phyloP scores from a whole-genome alignment of 2,329 filamentous ascomycete genomes.

The Allantophomopsis cytisporea region DNA sequence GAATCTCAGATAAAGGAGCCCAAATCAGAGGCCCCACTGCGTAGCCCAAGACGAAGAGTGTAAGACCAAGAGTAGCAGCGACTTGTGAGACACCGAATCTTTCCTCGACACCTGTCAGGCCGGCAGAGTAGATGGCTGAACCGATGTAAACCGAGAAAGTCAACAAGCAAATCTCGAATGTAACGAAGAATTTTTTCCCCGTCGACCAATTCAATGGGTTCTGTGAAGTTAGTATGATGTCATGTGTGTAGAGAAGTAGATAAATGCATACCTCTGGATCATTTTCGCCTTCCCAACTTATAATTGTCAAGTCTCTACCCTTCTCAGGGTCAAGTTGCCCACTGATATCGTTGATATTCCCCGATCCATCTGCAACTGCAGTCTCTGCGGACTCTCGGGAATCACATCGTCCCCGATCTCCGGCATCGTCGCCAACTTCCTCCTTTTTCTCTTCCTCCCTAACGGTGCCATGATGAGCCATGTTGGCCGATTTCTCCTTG shows the following conservation, averaged over 20 bases:
- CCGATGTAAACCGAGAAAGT: constrained; percentile 36
- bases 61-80: constrained; percentile 32
- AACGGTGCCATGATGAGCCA: constrained; percentile 29
- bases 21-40: constrained; percentile 25
- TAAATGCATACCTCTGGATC: constrained; percentile 27
- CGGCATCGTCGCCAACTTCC: constrained; percentile 15
- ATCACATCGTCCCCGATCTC: background rate
- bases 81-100: constrained; percentile 28
- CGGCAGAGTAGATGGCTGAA: constrained; percentile 34
- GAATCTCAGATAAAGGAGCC: constrained; percentile 33
- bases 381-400: constrained; percentile 7
- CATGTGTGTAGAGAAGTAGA: background rate
- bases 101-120: constrained; percentile 22
- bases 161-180: constrained; percentile 29
- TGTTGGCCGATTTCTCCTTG: constrained; percentile 31
- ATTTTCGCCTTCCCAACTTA: constrained; percentile 34
- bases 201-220: constrained; percentile 32
- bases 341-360: constrained; percentile 21
- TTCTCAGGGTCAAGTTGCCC: constrained; percentile 35
- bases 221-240: background rate
- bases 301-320: constrained; percentile 31
- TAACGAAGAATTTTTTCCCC: constrained; percentile 27
- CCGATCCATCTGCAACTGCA: constrained; percentile 4
- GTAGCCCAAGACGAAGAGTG: constrained; percentile 34
- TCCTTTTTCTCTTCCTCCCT: constrained; percentile 13